Percentiles rank a stretch among this genome's conserved stretches.
Evolutionary conservation across 2,329 filamentous ascomycete species (phyloP).

Genomic region (Ceratocystis ficicola): DNA sequence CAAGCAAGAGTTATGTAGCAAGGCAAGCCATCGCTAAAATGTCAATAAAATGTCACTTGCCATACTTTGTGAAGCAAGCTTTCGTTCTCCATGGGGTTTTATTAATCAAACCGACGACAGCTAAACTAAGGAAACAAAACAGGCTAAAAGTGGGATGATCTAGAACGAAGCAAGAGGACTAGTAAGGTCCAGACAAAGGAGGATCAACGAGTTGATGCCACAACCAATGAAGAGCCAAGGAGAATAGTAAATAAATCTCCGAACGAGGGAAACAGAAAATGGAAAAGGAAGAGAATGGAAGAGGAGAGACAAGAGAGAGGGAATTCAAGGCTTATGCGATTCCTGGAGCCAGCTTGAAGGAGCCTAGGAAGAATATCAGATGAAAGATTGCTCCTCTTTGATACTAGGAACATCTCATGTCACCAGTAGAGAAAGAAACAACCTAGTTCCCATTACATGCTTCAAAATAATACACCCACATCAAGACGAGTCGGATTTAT

Average conservation of each 20-base stretch:
- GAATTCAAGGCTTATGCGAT: not conserved
- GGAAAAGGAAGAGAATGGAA: not conserved
- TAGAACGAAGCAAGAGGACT: not conserved
- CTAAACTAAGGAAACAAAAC: not conserved
- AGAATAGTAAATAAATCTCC: not conserved
- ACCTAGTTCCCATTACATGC: not conserved
- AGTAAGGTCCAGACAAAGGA: not conserved
- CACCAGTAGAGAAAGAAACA: not conserved
- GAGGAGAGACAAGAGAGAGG: not conserved
- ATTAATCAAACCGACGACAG: not conserved
- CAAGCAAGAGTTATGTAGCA: not conserved
- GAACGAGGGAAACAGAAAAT: not conserved
- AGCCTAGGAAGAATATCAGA: not conserved
- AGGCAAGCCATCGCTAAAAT: not conserved
- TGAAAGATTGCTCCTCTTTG: not conserved
- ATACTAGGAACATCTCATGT: not conserved
- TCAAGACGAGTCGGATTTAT: too few species aligned
- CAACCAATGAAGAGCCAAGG: not conserved
- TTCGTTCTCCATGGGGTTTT: not conserved
- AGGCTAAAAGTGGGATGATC: not conserved
- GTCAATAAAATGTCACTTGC: not conserved
- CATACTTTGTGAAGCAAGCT: not conserved
- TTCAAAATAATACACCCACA: too few species aligned
- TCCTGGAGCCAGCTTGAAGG: not conserved
- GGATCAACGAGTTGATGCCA: not conserved